Percentiles rank a stretch among this genome's conserved stretches.
Evolutionary conservation across 768 basidiomycete genomes (phyloP).

Genomic region (Rhodotorula diobovata): DNA sequence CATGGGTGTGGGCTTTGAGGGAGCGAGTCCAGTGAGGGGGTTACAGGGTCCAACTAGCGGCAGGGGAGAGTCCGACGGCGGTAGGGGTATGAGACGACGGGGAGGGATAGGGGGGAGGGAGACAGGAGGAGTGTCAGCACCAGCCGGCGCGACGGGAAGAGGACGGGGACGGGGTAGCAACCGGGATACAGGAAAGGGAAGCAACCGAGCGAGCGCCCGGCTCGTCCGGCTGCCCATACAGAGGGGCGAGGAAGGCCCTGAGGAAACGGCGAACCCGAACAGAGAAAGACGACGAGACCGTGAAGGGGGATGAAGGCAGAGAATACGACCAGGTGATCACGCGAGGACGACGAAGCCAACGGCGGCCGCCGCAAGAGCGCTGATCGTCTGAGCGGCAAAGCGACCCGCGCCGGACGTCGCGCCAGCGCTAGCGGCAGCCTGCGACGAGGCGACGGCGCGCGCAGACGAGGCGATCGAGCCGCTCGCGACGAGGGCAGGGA

Average conservation of each 20-base stretch:
- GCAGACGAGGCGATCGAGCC: slow-evolving; percentile 13
- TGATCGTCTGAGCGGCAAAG: neutral
- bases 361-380: neutral
- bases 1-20: too few relatives aligned
- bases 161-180: neutral
- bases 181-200: neutral
- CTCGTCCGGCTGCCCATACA: neutral
- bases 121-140: neutral
- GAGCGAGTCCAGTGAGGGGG: neutral
- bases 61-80: too few relatives aligned
- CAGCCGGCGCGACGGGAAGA: neutral
- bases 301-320: neutral
- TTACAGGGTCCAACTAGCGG: neutral
- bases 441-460: neutral
- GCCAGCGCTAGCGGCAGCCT: neutral
- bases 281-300: neutral
- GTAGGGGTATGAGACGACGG: neutral
- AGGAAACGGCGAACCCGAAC: neutral
- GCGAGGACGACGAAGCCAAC: neutral
- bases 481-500: slow-evolving; percentile 12
- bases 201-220: neutral
- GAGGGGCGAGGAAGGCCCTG: neutral
- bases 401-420: neutral
- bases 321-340: neutral
- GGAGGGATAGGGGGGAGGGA: neutral